Evolutionary conservation across 805 yeast species (phyloP).

Genomic region (Saccharomycopsis javanensis): DNA sequence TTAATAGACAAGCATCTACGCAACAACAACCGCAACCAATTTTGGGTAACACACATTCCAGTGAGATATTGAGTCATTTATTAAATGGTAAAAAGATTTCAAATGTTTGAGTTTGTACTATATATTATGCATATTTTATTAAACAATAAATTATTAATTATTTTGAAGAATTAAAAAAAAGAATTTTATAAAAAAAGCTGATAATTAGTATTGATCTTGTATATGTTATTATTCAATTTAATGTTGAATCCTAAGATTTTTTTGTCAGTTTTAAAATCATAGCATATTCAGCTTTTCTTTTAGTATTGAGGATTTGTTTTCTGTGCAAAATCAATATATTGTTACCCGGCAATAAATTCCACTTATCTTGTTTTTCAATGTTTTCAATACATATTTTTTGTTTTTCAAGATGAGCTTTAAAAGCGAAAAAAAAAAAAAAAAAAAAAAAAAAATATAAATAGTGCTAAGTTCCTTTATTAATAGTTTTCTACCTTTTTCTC

Average conservation of each 20-base stretch:
- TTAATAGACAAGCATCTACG: not conserved
- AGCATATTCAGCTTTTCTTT: no score
- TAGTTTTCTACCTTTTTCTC: not conserved
- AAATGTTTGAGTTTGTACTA: not conserved
- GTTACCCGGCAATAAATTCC: constrained; percentile 3
- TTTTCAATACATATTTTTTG: no score
- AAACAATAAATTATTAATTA: not conserved
- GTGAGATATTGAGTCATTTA: constrained; percentile 74
- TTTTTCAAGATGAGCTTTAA: not conserved
- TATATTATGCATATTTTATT: not conserved
- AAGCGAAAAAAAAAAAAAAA: not conserved
- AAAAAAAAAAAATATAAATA: constrained; percentile 6
- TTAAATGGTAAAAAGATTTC: constrained; percentile 59
- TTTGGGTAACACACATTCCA: constrained; percentile 42
- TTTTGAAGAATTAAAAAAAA: no score
- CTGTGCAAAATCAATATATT: no score
- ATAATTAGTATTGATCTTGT: no score
- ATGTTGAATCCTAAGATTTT: no score
- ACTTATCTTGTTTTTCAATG: no score
- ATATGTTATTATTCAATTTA: no score
- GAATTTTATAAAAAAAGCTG: no score
- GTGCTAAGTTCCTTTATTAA: not conserved
- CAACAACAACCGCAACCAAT: constrained; percentile 10
- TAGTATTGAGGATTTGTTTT: no score
- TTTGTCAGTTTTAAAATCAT: no score